phyloP scores from a whole-genome alignment of 2,329 filamentous ascomycete species.

The Talaromyces sp. region DNA sequence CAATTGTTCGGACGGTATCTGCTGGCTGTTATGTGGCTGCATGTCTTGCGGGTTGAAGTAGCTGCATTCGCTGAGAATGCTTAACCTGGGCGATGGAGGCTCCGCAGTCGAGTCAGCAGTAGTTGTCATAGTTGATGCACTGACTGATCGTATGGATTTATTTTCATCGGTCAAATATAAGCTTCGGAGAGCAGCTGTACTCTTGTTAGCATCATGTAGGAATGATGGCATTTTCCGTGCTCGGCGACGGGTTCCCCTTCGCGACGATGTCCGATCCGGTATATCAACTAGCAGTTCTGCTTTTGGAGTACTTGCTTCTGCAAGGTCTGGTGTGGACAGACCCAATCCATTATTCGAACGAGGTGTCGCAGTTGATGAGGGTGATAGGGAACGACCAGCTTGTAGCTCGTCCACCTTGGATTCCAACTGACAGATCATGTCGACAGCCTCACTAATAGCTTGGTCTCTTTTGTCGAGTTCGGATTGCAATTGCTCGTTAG shows the following conservation, averaged over 20 bases:
- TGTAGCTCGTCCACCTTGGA: slow-evolving; percentile 31
- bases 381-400: slow-evolving; percentile 15
- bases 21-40: slow-evolving; percentile 14
- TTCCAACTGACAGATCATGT: slow-evolving; percentile 40
- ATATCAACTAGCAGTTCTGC: slow-evolving; percentile 25
- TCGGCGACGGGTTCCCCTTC: slow-evolving; percentile 22
- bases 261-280: slow-evolving; percentile 35
- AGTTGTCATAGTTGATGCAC: slow-evolving; percentile 27
- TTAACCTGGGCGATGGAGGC: slow-evolving; percentile 36
- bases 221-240: slow-evolving; percentile 35
- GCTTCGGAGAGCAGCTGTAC: slow-evolving; percentile 34
- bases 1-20: slow-evolving; percentile 19
- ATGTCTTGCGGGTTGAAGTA: slow-evolving; percentile 32
- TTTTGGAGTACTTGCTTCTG: slow-evolving; percentile 24
- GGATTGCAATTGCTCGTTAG: slow-evolving; percentile 31
- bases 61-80: slow-evolving; percentile 41
- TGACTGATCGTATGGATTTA: slow-evolving; percentile 20
- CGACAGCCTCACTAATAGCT: slow-evolving; percentile 39
- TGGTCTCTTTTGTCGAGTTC: slow-evolving; percentile 37
- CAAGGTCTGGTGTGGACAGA: slow-evolving; percentile 1
- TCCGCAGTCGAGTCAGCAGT: slow-evolving; percentile 31
- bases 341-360: slow-evolving; percentile 19
- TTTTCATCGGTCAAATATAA: slow-evolving; percentile 29
- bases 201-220: slow-evolving; percentile 29
- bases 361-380: slow-evolving; percentile 21